Conservation (phyloP, 2,329 filamentous ascomycete genomes). For the Venturiaceae sp. region DNA sequence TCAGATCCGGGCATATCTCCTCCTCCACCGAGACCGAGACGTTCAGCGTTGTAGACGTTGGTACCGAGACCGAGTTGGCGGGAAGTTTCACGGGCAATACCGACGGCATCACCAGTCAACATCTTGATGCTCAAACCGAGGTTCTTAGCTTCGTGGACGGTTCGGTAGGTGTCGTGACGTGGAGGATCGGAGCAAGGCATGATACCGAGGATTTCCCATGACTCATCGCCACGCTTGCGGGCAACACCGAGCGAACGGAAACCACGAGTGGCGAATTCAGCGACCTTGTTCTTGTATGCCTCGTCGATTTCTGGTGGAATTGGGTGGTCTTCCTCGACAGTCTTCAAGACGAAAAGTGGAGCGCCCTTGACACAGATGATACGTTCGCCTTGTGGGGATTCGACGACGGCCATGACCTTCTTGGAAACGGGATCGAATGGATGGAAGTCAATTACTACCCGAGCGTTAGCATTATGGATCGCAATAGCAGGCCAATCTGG, state of each 20-base stretch:
- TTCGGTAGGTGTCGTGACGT: conserved; percentile 82
- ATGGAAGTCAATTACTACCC: conserved; percentile 61
- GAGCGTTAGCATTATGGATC: background rate
- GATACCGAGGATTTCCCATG: conserved; percentile 89
- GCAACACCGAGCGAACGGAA: conserved; percentile 92
- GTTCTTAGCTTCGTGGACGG: conserved; percentile 79
- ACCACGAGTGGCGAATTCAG: conserved; percentile 84
- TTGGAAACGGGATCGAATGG: conserved; percentile 91
- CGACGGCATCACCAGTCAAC: conserved; percentile 90
- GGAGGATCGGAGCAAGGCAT: conserved; percentile 92
- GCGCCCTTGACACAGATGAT: conserved; percentile 89
- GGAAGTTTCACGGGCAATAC: conserved; percentile 85
- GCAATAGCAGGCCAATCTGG: too few species aligned
- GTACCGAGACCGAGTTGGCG: conserved; percentile 85
- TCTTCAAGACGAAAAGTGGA: conserved; percentile 77
- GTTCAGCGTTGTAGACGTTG: conserved; percentile 90
- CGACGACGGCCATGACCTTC: conserved; percentile 77
- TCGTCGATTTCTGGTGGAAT: conserved; percentile 68
- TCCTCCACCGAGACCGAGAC: conserved; percentile 79
- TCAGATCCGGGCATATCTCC: conserved; percentile 91
- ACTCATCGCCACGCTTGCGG: conserved; percentile 70
- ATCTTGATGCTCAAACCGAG: conserved; percentile 90
- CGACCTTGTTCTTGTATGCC: conserved; percentile 87
- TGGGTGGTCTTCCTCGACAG: conserved; percentile 74
- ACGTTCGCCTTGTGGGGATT: conserved; percentile 72